phyloP scores from a whole-genome alignment of 306 rosid species.

The Lotus japonicus region DNA sequence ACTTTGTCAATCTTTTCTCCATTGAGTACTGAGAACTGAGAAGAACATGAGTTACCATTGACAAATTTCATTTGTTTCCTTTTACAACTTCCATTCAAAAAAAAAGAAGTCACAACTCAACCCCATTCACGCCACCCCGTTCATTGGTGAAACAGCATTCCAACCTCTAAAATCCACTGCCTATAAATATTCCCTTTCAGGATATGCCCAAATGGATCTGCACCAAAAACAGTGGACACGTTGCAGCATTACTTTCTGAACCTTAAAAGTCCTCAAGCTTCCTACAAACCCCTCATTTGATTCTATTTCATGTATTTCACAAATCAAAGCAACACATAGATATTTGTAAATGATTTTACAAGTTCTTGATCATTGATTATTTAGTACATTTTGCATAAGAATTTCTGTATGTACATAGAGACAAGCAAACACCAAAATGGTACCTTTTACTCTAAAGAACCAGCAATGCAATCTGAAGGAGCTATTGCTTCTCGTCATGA shows the following conservation, averaged over 20 bases:
- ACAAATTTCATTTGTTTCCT: slow-evolving; percentile 15
- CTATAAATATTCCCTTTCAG: slow-evolving; percentile 15
- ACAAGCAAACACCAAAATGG: slow-evolving; percentile 23
- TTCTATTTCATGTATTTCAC: slow-evolving; percentile 14
- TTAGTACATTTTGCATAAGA: slow-evolving; percentile 9
- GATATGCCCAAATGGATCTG: slow-evolving; percentile 25
- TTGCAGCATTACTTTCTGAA: background rate
- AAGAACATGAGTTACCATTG: background rate
- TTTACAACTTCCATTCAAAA: background rate
- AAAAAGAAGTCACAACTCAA: background rate
- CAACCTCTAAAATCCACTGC: slow-evolving; percentile 18
- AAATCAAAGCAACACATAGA: background rate
- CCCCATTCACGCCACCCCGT: slow-evolving; percentile 13
- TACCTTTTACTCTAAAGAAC: slow-evolving; percentile 40
- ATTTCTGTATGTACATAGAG: slow-evolving; percentile 7
- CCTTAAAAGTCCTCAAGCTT: slow-evolving; percentile 12
- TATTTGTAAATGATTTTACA: background rate
- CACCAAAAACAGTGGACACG: slow-evolving; percentile 17
- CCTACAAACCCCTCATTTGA: background rate
- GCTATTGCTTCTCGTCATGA: slow-evolving; percentile 26
- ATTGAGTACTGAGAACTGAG: slow-evolving; percentile 10
- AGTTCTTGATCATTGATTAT: slow-evolving; percentile 14
- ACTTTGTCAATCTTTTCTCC: background rate
- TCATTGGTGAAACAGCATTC: slow-evolving; percentile 15
- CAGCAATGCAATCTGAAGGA: slow-evolving; percentile 20